Conservation (phyloP, 495 filamentous ascomycete genomes). For the Hyaloscypha bicolor region DNA sequence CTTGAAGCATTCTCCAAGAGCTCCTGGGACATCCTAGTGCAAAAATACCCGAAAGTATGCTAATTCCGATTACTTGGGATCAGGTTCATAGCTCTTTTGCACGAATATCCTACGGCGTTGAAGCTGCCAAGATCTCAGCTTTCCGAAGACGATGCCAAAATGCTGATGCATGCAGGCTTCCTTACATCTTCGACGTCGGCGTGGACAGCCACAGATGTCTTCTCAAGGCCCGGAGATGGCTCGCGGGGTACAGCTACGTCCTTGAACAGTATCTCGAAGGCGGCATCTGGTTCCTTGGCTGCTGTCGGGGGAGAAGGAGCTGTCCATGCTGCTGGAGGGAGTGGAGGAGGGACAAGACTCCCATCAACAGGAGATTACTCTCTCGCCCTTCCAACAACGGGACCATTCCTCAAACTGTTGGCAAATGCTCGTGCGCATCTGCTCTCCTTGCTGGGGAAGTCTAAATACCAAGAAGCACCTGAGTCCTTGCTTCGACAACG, state of each 20-base stretch:
- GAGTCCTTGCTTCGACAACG: constrained; percentile 68
- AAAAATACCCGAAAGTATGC: too few species aligned
- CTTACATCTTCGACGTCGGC: constrained; percentile 57
- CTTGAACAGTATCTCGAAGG: constrained; percentile 53
- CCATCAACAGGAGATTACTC: constrained; percentile 43
- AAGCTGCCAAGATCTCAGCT: constrained; percentile 52
- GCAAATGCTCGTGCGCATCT: constrained; percentile 67
- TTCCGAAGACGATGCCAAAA: constrained; percentile 51
- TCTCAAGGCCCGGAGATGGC: constrained; percentile 56
- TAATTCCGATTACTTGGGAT: too few species aligned
- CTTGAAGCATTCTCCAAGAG: too few species aligned
- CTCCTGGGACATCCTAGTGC: too few species aligned
- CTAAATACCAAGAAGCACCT: constrained; percentile 65
- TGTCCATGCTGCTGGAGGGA: constrained; percentile 55
- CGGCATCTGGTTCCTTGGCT: constrained; percentile 63
- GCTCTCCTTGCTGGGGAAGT: constrained; percentile 63
- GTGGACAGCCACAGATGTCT: constrained; percentile 48
- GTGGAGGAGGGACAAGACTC: constrained; percentile 34
- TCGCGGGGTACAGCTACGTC: constrained; percentile 48
- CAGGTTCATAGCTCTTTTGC: constrained; percentile 54
- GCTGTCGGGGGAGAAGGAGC: constrained; percentile 64
- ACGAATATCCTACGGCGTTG: constrained; percentile 53
- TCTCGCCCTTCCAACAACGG: constrained; percentile 73
- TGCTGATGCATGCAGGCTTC: constrained; percentile 72
- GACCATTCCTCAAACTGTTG: constrained; percentile 73